Base-by-base conservation (phyloP, 306 rosid genomes). In the Sicyos baderoa region DNA sequence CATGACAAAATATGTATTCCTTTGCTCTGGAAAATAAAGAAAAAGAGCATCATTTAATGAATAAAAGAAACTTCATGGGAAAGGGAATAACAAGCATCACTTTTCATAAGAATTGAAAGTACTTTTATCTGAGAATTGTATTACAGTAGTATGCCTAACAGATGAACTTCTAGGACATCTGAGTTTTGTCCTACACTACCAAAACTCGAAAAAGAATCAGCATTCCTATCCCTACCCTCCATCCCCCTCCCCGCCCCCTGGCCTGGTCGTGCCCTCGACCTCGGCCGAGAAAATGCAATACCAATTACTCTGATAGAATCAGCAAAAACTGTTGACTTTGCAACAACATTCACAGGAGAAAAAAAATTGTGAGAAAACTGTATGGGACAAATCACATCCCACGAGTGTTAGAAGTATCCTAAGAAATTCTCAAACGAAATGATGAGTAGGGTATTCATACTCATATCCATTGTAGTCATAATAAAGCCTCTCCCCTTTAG, bases 381-480 rank as follows among this genome's bases (percentile, higher is more conserved):
- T 68, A 52, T 62, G 80, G 84, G 82, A 75, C 69, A 79, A 77
- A 71, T 79, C 76, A 72, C 9, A 68, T 85, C 83, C 84, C 76
- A 52, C 37, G 40, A 62, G 57, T 61, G 40, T 35, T 54, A 70
- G 75, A 55, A 64, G 40, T 75, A 74, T 72, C 19, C 19, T 79
- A 76, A 23, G 70, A 78, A 69, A 71, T 59, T 55, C 70, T 90
- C 82, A 90, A 76, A 90, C 80, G 82, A 90, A 90, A 87, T 90
- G 81, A 16, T 90, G 84, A 67, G 86, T 83, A 29, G 86, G 95
- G 74, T 90, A 90, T 78, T 81, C 85, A 74, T 87, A 81, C 87
- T 86, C 96, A 76, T 86, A 76, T 81, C 96, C 91, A 40, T 90
- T 90, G 76, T 90, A 90, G 77, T 90, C 91, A 71, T 90, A 90